phyloP scores from a whole-genome alignment of 768 basidiomycete species.

The Clavaria fumosa region DNA sequence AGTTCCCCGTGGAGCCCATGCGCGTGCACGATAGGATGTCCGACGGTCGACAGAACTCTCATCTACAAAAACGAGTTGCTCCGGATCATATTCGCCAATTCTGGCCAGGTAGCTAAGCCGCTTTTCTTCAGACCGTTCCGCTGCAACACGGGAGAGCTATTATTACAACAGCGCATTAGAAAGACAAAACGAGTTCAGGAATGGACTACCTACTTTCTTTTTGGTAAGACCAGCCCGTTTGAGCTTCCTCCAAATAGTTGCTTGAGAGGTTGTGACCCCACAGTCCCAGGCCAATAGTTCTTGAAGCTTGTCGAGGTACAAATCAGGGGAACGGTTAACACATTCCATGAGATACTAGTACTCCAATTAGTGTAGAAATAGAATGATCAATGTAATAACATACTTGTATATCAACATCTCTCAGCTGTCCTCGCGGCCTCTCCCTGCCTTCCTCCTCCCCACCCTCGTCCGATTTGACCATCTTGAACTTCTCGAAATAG shows the following conservation, averaged over 20 bases:
- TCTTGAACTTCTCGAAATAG: background rate
- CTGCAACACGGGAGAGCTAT: conserved; percentile 8
- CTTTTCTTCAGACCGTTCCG: conserved; percentile 8
- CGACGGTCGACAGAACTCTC: conserved; percentile 19
- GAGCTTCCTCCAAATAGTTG: conserved; percentile 11
- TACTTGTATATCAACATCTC: background rate
- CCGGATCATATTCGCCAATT: conserved; percentile 10
- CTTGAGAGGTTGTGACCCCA: conserved; percentile 4
- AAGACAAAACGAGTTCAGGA: background rate
- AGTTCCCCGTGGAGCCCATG: conserved; percentile 18
- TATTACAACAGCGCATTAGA: background rate
- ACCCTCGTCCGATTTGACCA: background rate
- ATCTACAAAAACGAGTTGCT: conserved; percentile 21
- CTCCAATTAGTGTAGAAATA: too few species aligned
- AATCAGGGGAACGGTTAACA: background rate
- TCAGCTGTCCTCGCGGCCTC: background rate
- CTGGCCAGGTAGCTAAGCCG: conserved; percentile 5
- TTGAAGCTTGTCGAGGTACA: conserved; percentile 9
- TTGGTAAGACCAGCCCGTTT: conserved; percentile 9
- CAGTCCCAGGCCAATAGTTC: conserved; percentile 3
- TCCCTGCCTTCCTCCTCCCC: too few species aligned
- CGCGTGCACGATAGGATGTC: conserved; percentile 11
- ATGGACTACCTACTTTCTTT: conserved; percentile 13
- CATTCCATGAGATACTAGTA: background rate
- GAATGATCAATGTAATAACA: background rate